Base-by-base conservation (phyloP, 2,329 filamentous ascomycete genomes). In the Ophiostoma himal-ulmi region DNA sequence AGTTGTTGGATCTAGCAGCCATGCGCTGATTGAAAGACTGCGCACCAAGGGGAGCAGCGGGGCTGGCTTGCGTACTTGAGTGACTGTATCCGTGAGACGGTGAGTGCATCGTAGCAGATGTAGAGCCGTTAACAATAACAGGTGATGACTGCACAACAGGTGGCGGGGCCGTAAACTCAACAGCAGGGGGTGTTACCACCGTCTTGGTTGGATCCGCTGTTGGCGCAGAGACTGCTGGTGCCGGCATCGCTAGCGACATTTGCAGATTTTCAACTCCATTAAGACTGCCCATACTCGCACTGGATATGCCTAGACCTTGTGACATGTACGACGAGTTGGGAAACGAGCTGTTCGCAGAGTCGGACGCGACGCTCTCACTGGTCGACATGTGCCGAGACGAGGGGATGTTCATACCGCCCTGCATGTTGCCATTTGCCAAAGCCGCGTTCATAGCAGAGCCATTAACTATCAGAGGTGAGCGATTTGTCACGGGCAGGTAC, bases 101-200 rank as follows among this genome's bases (percentile, higher is more conserved):
- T 26, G 64, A 69, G 6, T 70, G 62, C 36, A 68, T 17, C 1
- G 76, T 72, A 1, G 73, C 71, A 30, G 75, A 72, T 1, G 70
- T 72, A 2, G 83, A 83, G 4, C 83, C 83, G 69, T 85, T 85
- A 3, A 86, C 85, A 11, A 88, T 82, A 2, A 87, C 76, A 0
- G 86, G 85, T 26, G 80, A 77, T 13, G 84, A 81, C 8, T 80
- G 36, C 39, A 68, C 67, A 6, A 30, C n/a, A 8, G 34, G 34
- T 11, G 66, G 26, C 26, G 48, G 76, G 26, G 75, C 73, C 7
- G 20, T n/a, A 8, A 13, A 20, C 22, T 78, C 77, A 14, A 70
- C 71, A 37, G 74, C 69, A 5, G 75, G 68, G 4, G 74, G 72
- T 10, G 76, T 75, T 13, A 75, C 70, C 44, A 70, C 54, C 41